phyloP scores from a whole-genome alignment of 2,329 filamentous ascomycete genomes.

The Fusarium poae region DNA sequence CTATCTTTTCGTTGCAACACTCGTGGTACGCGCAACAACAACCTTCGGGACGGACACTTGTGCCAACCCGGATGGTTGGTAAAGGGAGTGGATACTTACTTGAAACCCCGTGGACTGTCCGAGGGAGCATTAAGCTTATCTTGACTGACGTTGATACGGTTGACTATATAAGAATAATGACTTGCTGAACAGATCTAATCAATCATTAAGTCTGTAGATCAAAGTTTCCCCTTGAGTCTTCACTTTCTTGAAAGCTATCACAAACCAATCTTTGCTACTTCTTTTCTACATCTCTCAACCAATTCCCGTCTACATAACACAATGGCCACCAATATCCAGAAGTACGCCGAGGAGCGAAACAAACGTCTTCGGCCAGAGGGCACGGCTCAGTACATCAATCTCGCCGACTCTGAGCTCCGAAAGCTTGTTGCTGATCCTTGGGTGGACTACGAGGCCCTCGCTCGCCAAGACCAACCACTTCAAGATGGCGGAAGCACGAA shows the following conservation, averaged over 20 bases:
- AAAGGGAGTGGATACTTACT: too few species aligned
- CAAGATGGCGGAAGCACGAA: background rate
- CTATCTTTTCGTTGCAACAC: too few species aligned
- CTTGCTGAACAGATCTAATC: fast-evolving
- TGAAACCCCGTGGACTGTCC: too few species aligned
- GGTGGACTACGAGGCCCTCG: background rate
- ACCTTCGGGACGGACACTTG: too few species aligned
- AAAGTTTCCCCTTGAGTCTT: fast-evolving
- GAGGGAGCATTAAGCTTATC: too few species aligned
- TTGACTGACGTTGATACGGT: too few species aligned
- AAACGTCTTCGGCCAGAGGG: background rate
- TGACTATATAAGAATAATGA: too few species aligned
- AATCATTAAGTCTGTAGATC: fast-evolving
- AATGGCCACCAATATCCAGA: background rate
- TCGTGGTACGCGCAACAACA: too few species aligned
- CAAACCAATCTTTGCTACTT: fast-evolving
- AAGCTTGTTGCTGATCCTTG: background rate
- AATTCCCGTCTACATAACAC: background rate
- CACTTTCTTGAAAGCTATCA: background rate
- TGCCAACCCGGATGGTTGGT: too few species aligned
- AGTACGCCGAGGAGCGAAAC: background rate
- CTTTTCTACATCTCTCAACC: background rate
- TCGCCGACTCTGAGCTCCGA: background rate
- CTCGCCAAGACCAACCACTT: background rate
- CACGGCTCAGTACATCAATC: background rate